Conservation (phyloP, 495 filamentous ascomycete genomes). For the Geoglossum glabrum region DNA sequence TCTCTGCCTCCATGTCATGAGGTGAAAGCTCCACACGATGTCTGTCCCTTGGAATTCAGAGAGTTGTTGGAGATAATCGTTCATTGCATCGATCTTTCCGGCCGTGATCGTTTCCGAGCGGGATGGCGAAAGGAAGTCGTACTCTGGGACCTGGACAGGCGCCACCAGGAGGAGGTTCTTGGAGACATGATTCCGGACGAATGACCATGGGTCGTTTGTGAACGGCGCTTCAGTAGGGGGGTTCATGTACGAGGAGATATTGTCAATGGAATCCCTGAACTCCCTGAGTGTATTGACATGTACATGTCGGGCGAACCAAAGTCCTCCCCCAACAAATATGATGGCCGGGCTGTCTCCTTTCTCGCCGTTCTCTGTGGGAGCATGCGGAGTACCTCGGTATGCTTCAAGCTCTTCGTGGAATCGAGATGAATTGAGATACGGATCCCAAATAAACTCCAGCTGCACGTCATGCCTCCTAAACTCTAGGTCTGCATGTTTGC, state of each 20-base stretch:
- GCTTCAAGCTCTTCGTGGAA: slow-evolving; percentile 22
- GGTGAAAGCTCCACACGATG: slow-evolving; percentile 30
- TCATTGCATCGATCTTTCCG: slow-evolving; percentile 32
- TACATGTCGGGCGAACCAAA: slow-evolving; percentile 36
- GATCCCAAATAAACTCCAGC: slow-evolving; percentile 40
- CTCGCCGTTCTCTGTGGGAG: slow-evolving; percentile 1
- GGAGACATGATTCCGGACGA: slow-evolving; percentile 7
- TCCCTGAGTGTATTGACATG: slow-evolving; percentile 22
- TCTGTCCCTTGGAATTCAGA: slow-evolving; percentile 22
- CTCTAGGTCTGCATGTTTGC: slow-evolving; percentile 25
- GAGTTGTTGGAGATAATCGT: slow-evolving; percentile 29
- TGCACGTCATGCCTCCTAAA: slow-evolving; percentile 21
- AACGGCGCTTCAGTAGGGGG: slow-evolving; percentile 5
- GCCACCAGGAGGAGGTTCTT: slow-evolving; percentile 26
- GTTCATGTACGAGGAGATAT: slow-evolving; percentile 16
- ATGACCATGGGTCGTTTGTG: not conserved
- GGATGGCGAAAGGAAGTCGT: slow-evolving; percentile 25
- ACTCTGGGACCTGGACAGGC: slow-evolving; percentile 34
- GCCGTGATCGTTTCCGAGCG: slow-evolving; percentile 28
- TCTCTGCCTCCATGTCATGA: slow-evolving; percentile 21
- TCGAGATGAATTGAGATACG: slow-evolving; percentile 34
- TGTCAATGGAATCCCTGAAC: slow-evolving; percentile 27
- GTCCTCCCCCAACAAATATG: slow-evolving; percentile 20
- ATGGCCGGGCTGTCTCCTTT: slow-evolving; percentile 7
- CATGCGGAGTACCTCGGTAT: slow-evolving; percentile 7